Base-by-base conservation (phyloP, 257 asterid genomes). In the Capsicum chinense region DNA sequence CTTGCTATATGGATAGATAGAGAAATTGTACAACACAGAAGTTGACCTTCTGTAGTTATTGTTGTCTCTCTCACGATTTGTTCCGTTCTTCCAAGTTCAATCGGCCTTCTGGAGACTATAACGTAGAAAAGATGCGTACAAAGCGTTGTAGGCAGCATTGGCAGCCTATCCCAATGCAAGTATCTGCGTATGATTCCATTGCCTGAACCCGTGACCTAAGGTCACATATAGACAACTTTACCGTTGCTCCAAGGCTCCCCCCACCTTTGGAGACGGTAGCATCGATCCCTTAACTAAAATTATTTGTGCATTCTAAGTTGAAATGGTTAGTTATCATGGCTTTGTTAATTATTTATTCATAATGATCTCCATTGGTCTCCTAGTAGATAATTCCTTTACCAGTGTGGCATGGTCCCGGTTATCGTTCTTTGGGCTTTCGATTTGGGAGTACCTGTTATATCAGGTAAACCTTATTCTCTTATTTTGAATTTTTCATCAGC, bases 371-470 rank as follows among this genome's bases (percentile, higher is more conserved):
- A 71, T 70, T 64, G 60, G 35, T 60, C 33, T 62, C 71, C 71
- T 85, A 71, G 86, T 92, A 94, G 99, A 86, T 96, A 85, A 93
- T 93, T 79, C 99, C 99, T 74, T 86, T 97, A 87, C 98, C 98
- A 0, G 98, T 97, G 79, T 97, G 99, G 99, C 99, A 97, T 83
- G 99, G 99, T 21, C 86, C 85, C 9, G 94, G 93, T 62, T 97
- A 97, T 87, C 97, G 95, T 44, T 97, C 99, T 79, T 87, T 93
- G 84, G 99, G 99, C n/a, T 97, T 94, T 83, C 98, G 99, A 66
- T 97, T 97, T 86, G 99, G 98, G 84, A 91, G 92, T 82, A 80
- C 90, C 59, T 97, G 99, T 89, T 95, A 97, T 88, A 95, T 95
- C 71, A 95, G 99, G 99, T 97, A 90, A 87, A 69, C 71, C 1